These are phyloP conservation scores for Salvia splendens DNA, from an alignment of 257 asterid genomes.

Conservation along the genomic window DNA sequence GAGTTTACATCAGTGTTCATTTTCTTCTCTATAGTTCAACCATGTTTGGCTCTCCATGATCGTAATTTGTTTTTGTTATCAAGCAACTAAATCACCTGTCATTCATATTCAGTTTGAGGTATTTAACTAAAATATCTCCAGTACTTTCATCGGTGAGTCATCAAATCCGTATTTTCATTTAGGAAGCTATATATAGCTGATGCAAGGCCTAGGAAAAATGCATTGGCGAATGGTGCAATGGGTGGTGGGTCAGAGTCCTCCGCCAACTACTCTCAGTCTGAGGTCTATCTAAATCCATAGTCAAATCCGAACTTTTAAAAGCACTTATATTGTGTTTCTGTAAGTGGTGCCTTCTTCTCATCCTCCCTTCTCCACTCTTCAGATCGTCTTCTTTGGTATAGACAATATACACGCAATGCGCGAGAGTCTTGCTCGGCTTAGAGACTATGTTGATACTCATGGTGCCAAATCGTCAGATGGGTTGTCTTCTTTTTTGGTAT, in stretches of 20 bases:
- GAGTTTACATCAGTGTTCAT: conserved; percentile 22
- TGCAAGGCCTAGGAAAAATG: conserved; percentile 99
- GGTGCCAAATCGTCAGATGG: conserved; percentile 96
- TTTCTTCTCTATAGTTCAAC: conserved; percentile 19
- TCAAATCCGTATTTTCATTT: conserved; percentile 27
- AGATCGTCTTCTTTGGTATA: conserved; percentile 97
- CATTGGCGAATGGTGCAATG: conserved; percentile 99
- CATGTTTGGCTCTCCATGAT: conserved; percentile 19
- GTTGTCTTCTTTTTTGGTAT: conserved; percentile 90
- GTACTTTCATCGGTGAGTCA: conserved; percentile 20
- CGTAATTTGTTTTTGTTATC: conserved; percentile 9
- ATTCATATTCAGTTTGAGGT: conserved; percentile 7
- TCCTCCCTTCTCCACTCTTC: conserved; percentile 32
- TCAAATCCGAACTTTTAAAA: conserved; percentile 24
- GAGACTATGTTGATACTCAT: conserved; percentile 95
- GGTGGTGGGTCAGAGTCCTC: conserved; percentile 99
- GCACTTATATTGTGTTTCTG: conserved; percentile 1
- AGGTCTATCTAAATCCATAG: conserved; percentile 57
- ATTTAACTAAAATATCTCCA: conserved; percentile 7
- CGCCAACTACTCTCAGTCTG: conserved; percentile 88
- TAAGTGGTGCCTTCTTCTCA: conserved; percentile 24
- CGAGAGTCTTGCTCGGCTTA: conserved; percentile 84
- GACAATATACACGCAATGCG: conserved; percentile 98
- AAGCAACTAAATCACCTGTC: conserved; percentile 14
- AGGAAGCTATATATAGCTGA: conserved; percentile 98